phyloP scores from a whole-genome alignment of 352 stramenopile species.

The Globisporangium carolinianum region DNA sequence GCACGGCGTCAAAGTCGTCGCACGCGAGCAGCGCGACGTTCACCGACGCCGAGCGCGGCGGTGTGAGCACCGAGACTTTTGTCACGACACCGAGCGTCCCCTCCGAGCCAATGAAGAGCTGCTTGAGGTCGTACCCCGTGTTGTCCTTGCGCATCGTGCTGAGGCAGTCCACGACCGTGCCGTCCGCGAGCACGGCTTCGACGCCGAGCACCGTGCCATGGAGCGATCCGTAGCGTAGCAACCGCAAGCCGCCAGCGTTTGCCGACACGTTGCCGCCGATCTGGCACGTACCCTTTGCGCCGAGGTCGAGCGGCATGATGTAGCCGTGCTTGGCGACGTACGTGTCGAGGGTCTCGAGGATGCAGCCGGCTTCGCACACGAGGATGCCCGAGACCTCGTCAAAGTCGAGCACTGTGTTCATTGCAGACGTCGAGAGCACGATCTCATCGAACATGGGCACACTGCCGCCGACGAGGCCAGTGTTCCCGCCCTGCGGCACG shows the following conservation, averaged over 20 bases:
- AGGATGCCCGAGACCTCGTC: conserved; percentile 84
- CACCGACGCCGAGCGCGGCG: conserved; percentile 55
- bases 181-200: conserved; percentile 92
- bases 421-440: conserved; percentile 87
- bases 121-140: conserved; percentile 95
- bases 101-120: conserved; percentile 96
- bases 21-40: conserved; percentile 91
- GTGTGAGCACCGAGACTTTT: conserved; percentile 80
- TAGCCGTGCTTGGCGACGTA: conserved; percentile 80
- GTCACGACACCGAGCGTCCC: conserved; percentile 96
- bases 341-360: conserved; percentile 91
- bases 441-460: conserved; percentile 91
- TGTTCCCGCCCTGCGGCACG: conserved; percentile 96
- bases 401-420: conserved; percentile 91
- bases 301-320: conserved; percentile 95
- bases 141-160: conserved; percentile 96
- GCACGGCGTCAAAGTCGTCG: conserved; percentile 80
- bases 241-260: conserved; percentile 93
- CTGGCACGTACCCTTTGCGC: conserved; percentile 95
- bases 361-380: conserved; percentile 88
- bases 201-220: conserved; percentile 93
- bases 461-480: conserved; percentile 93
- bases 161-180: conserved; percentile 87
- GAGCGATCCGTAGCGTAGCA: conserved; percentile 93
- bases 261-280: conserved; percentile 96